A percentile compares a stretch with the other conserved stretches of the same genome.
phyloP scores from a whole-genome alignment of 768 basidiomycete species.

The Tylopilus plumbeoviolaceoides region DNA sequence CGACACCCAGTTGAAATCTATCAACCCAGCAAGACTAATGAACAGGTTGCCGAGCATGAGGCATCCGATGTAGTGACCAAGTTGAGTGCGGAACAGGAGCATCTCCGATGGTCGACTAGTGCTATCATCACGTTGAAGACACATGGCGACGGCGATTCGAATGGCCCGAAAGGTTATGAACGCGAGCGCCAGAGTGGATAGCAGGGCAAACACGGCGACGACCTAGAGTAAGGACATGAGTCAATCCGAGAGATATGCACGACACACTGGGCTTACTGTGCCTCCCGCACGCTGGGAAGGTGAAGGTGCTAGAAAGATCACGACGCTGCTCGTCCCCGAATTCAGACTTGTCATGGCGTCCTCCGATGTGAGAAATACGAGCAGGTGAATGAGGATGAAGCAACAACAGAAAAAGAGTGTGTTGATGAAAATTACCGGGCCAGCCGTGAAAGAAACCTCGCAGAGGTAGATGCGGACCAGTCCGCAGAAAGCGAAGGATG shows the following conservation, averaged over 20 bases:
- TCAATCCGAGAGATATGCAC: neutral
- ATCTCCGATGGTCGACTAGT: conserved; percentile 39
- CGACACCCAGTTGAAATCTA: conserved; percentile 49
- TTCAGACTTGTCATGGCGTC: conserved; percentile 2
- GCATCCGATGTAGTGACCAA: conserved; percentile 65
- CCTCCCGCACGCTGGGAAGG: conserved; percentile 10
- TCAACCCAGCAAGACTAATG: conserved; percentile 48
- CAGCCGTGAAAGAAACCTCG: conserved; percentile 26
- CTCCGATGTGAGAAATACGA: neutral
- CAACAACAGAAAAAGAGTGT: conserved; percentile 5
- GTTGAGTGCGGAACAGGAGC: conserved; percentile 66
- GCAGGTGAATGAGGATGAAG: neutral
- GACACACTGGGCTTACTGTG: conserved; percentile 17
- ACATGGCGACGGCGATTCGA: conserved; percentile 41
- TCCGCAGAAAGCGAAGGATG: conserved; percentile 30
- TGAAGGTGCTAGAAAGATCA: conserved; percentile 10
- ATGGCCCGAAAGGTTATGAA: conserved; percentile 46
- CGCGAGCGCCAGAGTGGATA: conserved; percentile 51
- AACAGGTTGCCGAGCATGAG: conserved; percentile 58
- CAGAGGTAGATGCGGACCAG: conserved; percentile 34
- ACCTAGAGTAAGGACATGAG: conserved; percentile 23
- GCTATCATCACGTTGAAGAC: conserved; percentile 25
- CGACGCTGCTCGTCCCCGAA: neutral
- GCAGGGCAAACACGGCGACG: conserved; percentile 48
- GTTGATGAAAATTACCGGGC: conserved; percentile 11